Conservation (phyloP, 768 basidiomycete species). For the Pholiota microspora region DNA sequence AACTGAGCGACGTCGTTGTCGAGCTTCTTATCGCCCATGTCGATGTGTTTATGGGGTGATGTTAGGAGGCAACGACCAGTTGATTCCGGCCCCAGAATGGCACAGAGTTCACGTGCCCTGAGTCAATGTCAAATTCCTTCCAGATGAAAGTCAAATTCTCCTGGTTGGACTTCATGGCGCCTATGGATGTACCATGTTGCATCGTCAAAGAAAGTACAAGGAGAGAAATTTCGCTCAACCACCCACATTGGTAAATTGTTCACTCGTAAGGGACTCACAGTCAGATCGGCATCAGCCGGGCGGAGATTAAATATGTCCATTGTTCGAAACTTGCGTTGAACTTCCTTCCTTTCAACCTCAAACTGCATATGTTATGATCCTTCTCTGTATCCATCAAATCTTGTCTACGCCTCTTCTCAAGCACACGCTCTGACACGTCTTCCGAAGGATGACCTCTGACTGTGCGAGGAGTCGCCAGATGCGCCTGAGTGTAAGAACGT, state of each 20-base stretch:
- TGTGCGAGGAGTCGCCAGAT: background rate
- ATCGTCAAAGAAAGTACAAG: too few relatives aligned
- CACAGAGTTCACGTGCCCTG: background rate
- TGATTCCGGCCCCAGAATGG: background rate
- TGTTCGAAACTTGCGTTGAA: background rate
- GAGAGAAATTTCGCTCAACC: too few relatives aligned
- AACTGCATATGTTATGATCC: background rate
- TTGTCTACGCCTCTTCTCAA: background rate
- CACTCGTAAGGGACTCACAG: too few relatives aligned
- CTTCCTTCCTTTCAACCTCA: background rate
- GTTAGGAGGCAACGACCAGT: background rate
- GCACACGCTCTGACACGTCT: background rate
- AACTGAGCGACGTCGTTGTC: slow-evolving; percentile 59
- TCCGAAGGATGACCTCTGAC: background rate
- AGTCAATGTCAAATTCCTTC: too few relatives aligned
- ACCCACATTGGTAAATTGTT: background rate
- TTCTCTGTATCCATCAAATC: background rate
- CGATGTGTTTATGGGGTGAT: background rate
- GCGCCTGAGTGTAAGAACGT: background rate
- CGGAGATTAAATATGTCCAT: background rate
- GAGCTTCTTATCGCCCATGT: slow-evolving; percentile 41
- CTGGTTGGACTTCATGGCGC: background rate
- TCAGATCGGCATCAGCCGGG: background rate
- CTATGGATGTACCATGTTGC: too few relatives aligned
- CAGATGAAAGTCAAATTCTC: too few relatives aligned